A percentile compares a stretch with the other conserved stretches of the same genome.
Conservation (phyloP, 208 protist species). For the Trypanosoma caninum region DNA sequence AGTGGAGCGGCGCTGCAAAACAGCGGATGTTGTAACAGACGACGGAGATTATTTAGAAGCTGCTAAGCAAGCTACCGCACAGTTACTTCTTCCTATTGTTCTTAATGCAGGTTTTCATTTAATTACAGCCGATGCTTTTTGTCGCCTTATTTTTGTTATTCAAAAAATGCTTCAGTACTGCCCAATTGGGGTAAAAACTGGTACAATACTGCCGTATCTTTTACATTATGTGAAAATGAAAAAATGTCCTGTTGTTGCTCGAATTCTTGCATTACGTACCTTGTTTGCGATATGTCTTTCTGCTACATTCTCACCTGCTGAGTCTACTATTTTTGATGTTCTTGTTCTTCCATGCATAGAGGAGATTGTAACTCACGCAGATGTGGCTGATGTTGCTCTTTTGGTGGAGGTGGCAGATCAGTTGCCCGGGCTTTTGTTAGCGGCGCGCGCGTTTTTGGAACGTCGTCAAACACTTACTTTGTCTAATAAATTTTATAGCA, state of each 20-base stretch:
- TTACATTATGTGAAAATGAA: constrained; percentile 30
- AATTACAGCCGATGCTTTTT: constrained; percentile 39
- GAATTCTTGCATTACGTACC: constrained; percentile 51
- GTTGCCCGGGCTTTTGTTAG: constrained; percentile 59
- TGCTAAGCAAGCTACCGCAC: constrained; percentile 12
- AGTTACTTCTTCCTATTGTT: constrained; percentile 47
- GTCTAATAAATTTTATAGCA: constrained; percentile 18
- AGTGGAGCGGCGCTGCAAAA: constrained; percentile 1
- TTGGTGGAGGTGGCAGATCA: constrained; percentile 56
- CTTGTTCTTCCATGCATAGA: constrained; percentile 51
- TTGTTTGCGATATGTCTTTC: constrained; percentile 29
- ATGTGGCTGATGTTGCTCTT: constrained; percentile 21
- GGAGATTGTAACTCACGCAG: constrained; percentile 22
- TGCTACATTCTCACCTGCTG: constrained; percentile 21
- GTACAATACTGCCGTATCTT: constrained; percentile 49
- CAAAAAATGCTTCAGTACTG: constrained; percentile 31
- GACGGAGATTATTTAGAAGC: background rate
- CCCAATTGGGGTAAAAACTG: constrained; percentile 25
- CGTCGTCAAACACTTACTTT: constrained; percentile 21
- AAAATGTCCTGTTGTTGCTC: constrained; percentile 23
- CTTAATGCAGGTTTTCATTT: constrained; percentile 39
- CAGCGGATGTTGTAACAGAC: background rate
- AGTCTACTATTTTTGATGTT: constrained; percentile 52
- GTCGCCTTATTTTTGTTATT: constrained; percentile 39
- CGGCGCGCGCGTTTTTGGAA: constrained; percentile 45